A percentile compares a stretch with the other conserved stretches of the same genome.
These are phyloP conservation scores for Nevesoporus exiguus DNA, from an alignment of 768 basidiomycete genomes.

Conservation along the genomic window DNA sequence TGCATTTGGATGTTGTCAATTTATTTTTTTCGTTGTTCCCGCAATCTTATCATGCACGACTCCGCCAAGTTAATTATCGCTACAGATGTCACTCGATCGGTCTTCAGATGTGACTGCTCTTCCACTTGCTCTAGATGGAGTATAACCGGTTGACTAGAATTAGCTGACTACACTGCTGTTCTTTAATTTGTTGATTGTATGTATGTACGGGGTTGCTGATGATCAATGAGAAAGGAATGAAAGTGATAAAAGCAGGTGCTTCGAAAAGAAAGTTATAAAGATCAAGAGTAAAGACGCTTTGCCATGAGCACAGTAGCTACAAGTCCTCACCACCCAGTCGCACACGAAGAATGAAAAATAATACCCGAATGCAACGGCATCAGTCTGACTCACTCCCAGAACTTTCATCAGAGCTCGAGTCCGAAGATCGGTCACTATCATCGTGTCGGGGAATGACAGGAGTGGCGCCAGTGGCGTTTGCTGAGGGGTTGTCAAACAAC, in stretches of 20 bases:
- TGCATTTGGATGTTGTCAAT: not conserved
- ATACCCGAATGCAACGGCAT: constrained; percentile 25
- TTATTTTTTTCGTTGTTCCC: not conserved
- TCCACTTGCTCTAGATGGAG: constrained; percentile 24
- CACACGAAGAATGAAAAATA: constrained; percentile 14
- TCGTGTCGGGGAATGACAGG: constrained; percentile 35
- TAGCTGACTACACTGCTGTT: constrained; percentile 52
- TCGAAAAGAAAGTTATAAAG: constrained; percentile 35
- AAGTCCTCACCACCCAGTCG: constrained; percentile 23
- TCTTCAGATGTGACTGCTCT: constrained; percentile 12
- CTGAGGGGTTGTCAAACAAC: constrained; percentile 67
- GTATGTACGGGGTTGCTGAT: constrained; percentile 37
- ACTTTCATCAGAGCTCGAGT: constrained; percentile 77
- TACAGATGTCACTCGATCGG: constrained; percentile 3
- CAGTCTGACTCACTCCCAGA: constrained; percentile 84
- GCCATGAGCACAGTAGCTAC: constrained; percentile 25
- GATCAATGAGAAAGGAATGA: constrained; percentile 15
- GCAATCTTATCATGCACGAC: not conserved
- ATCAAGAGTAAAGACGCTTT: constrained; percentile 31
- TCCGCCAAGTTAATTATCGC: constrained; percentile 10
- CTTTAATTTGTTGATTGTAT: constrained; percentile 41
- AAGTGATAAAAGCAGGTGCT: constrained; percentile 26
- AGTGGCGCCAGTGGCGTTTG: constrained; percentile 32
- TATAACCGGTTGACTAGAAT: constrained; percentile 30
- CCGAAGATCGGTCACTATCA: constrained; percentile 73